phyloP scores from a whole-genome alignment of 148 eudicot genomes.

The Chenopodium formosanum region DNA sequence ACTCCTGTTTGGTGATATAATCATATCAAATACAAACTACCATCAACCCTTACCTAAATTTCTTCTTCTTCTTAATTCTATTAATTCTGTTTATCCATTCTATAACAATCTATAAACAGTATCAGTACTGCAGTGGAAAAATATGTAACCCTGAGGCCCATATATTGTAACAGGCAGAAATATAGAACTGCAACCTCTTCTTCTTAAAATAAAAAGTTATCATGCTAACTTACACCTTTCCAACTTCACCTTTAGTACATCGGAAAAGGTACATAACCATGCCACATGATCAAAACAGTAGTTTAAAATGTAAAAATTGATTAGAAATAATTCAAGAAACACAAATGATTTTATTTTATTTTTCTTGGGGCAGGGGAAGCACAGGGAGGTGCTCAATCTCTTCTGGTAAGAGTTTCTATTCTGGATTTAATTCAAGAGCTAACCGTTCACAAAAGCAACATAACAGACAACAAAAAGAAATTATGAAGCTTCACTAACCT shows the following conservation, averaged over 20 bases:
- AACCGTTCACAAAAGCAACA: background rate
- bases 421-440: background rate
- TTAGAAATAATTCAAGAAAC: background rate
- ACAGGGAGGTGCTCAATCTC: background rate
- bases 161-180: background rate
- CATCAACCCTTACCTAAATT: too few relatives aligned
- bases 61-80: too few relatives aligned
- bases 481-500: conserved; percentile 44
- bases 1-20: too few relatives aligned
- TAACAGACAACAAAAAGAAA: background rate
- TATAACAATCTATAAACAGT: too few relatives aligned
- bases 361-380: background rate
- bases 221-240: background rate
- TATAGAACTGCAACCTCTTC: background rate
- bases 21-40: too few relatives aligned
- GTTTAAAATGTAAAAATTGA: background rate
- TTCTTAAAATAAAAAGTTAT: background rate
- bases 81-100: too few relatives aligned
- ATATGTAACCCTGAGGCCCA: background rate
- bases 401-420: background rate
- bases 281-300: background rate
- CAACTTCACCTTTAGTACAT: background rate
- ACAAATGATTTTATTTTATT: background rate
- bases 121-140: background rate
- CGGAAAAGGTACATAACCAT: background rate